A percentile compares a stretch with the other conserved stretches of the same genome.
phyloP scores from a whole-genome alignment of 768 basidiomycete species.

The Mycena sanguinolenta region DNA sequence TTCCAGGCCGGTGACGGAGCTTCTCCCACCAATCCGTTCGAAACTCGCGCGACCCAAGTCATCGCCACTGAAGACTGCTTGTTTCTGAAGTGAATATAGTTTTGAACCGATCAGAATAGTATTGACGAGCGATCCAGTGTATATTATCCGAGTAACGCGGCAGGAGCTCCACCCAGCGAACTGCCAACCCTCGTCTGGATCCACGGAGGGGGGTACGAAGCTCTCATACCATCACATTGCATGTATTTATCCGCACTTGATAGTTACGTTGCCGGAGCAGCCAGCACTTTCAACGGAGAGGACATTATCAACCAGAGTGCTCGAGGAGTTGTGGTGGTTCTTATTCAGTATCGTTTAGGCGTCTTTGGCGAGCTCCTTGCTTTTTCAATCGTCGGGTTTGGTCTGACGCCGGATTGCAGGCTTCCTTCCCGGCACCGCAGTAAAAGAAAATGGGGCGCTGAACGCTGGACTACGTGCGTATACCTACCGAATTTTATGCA shows the following conservation, averaged over 20 bases:
- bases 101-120: too few relatives aligned
- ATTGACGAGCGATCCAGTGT: conserved; percentile 44
- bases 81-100: neutral
- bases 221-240: neutral
- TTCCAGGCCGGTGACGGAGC: conserved; percentile 35
- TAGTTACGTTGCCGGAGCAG: conserved; percentile 50
- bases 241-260: conserved; percentile 33
- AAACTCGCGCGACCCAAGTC: neutral
- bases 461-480: conserved; percentile 50
- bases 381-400: neutral
- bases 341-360: conserved; percentile 60
- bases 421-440: conserved; percentile 46
- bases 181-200: conserved; percentile 61
- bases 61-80: conserved; percentile 26
- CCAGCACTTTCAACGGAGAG: conserved; percentile 46
- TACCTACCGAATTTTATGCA: conserved; percentile 19
- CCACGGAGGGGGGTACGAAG: conserved; percentile 49
- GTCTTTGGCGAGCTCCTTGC: conserved; percentile 44
- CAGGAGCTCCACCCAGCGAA: conserved; percentile 34
- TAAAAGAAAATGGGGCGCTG: conserved; percentile 45
- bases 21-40: conserved; percentile 38
- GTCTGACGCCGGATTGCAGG: conserved; percentile 25
- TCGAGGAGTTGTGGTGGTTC: conserved; percentile 51
- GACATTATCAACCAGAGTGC: conserved; percentile 53
- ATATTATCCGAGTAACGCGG: conserved; percentile 48